Evolutionary conservation across 768 basidiomycete genomes (phyloP).

Genomic region (Xerocomellus amylosporus): DNA sequence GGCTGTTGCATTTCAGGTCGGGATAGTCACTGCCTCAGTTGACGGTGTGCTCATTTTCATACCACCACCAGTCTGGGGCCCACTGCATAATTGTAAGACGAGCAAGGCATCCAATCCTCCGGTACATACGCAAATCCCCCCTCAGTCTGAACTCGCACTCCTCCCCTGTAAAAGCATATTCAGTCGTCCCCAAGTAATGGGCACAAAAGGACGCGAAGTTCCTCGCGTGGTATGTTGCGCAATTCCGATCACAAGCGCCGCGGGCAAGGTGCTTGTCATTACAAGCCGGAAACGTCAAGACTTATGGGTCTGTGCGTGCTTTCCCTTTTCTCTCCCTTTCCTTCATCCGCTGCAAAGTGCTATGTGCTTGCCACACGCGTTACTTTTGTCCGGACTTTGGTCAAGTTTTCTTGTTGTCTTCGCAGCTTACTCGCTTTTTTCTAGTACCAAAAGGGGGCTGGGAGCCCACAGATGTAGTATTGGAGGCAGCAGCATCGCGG

Average conservation of each 20-base stretch:
- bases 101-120: neutral
- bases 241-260: slow-evolving; percentile 73
- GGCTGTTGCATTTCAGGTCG: slow-evolving; percentile 7
- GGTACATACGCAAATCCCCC: neutral
- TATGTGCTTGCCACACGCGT: slow-evolving; percentile 1
- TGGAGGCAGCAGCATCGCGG: slow-evolving; percentile 86
- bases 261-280: slow-evolving; percentile 77
- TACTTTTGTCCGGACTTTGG: neutral
- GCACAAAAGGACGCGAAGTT: slow-evolving; percentile 71
- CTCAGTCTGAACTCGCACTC: neutral
- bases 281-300: slow-evolving; percentile 81
- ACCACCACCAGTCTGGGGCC: slow-evolving; percentile 1
- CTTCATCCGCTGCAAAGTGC: neutral
- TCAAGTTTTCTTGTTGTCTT: neutral
- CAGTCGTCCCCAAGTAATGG: slow-evolving; percentile 32
- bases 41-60: slow-evolving; percentile 8
- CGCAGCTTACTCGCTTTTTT: slow-evolving; percentile 8
- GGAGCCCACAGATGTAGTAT: slow-evolving; percentile 75
- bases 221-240: slow-evolving; percentile 91
- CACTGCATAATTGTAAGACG: slow-evolving; percentile 1
- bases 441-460: slow-evolving; percentile 92
- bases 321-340: slow-evolving; percentile 5
- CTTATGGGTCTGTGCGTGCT: slow-evolving; percentile 83
- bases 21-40: neutral
- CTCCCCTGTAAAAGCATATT: neutral